phyloP scores from a whole-genome alignment of 768 basidiomycete species.

The Suillus americanus region DNA sequence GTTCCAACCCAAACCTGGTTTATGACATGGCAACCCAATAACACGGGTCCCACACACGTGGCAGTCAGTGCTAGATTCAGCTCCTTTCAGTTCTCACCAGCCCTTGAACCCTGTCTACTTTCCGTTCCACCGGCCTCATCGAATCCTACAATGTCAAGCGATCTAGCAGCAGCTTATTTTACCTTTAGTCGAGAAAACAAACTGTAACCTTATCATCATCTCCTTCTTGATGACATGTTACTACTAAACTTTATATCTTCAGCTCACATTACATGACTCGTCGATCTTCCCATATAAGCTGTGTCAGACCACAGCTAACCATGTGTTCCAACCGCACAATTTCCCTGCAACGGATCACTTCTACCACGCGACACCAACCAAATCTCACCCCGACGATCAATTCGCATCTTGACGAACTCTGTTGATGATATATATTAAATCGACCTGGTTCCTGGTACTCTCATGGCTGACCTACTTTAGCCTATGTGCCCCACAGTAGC shows the following conservation, averaged over 20 bases:
- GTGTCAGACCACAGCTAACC: not conserved
- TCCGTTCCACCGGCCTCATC: not conserved
- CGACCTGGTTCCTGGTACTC: not conserved
- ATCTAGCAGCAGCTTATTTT: not conserved
- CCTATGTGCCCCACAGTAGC: not conserved
- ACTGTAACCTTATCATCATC: not conserved
- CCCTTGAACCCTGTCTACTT: not conserved
- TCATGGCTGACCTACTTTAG: not conserved
- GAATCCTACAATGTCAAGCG: not conserved
- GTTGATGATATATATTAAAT: not conserved
- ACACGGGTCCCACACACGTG: slow-evolving; percentile 11
- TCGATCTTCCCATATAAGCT: not conserved
- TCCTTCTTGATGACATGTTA: not conserved
- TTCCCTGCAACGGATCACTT: slow-evolving; percentile 1
- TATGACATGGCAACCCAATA: slow-evolving; percentile 10
- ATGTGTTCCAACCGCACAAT: not conserved
- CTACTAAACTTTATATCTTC: slow-evolving; percentile 1
- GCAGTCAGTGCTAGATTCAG: not conserved
- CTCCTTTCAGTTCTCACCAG: not conserved
- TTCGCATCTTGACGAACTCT: not conserved
- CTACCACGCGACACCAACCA: slow-evolving; percentile 1
- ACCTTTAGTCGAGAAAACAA: not conserved
- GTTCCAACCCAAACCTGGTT: slow-evolving; percentile 6
- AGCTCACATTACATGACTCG: not conserved
- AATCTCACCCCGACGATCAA: not conserved